These are phyloP conservation scores for Oenanthe sinensis DNA, from an alignment of 129 eudicot species.

Conservation along the genomic window DNA sequence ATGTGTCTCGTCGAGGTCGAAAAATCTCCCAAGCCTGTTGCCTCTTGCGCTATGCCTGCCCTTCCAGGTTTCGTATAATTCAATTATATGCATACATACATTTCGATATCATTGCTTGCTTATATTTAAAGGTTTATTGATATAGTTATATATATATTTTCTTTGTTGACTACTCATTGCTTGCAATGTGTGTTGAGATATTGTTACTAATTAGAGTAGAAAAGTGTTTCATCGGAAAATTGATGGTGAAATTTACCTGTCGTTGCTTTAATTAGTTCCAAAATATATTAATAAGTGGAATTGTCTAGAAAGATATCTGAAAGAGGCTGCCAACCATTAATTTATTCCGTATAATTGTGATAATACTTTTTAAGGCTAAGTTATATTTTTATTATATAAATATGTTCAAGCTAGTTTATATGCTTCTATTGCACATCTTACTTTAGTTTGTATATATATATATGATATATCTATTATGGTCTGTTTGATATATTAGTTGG, in stretches of 20 bases:
- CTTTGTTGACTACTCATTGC: too few relatives aligned
- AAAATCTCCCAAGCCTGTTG: conserved; percentile 90
- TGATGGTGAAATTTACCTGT: too few relatives aligned
- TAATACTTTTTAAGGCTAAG: not conserved
- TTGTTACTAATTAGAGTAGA: too few relatives aligned
- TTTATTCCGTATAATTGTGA: too few relatives aligned
- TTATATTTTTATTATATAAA: not conserved
- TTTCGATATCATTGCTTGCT: too few relatives aligned
- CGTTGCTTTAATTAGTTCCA: not conserved
- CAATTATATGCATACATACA: not conserved
- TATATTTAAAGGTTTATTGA: too few relatives aligned
- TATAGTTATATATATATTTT: too few relatives aligned
- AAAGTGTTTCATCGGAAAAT: too few relatives aligned
- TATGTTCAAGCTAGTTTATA: not conserved
- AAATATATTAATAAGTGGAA: not conserved
- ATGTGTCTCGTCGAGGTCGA: conserved; percentile 96
- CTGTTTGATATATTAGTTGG: not conserved
- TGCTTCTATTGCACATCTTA: not conserved
- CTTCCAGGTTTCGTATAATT: conserved; percentile 41
- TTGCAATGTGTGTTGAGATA: not conserved
- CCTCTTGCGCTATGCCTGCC: conserved; percentile 99
- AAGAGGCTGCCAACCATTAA: not conserved
- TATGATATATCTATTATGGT: not conserved
- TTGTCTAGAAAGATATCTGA: not conserved
- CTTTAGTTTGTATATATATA: not conserved